phyloP scores from a whole-genome alignment of 2,329 filamentous ascomycete genomes.

The Coleophoma cylindrospora region DNA sequence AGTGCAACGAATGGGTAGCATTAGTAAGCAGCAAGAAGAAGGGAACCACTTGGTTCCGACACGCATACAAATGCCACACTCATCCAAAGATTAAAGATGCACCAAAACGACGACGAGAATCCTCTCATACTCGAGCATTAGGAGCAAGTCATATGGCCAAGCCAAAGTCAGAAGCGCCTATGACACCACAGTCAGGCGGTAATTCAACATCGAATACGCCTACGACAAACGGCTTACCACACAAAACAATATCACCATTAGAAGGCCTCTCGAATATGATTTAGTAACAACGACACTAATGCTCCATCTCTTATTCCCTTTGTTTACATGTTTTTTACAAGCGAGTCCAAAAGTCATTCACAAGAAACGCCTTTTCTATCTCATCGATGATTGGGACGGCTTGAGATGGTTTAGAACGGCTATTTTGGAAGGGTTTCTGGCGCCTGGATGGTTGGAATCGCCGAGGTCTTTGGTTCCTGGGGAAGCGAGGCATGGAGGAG shows the following conservation, averaged over 20 bases:
- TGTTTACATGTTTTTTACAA: not conserved
- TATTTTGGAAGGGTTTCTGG: not conserved
- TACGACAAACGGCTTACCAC: conserved; percentile 14
- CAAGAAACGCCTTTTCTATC: not conserved
- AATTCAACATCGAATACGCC: conserved; percentile 32
- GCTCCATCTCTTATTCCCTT: not conserved
- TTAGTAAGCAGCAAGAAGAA: conserved; percentile 85
- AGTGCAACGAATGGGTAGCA: conserved; percentile 74
- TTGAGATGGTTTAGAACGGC: not conserved
- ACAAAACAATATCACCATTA: conserved; percentile 29
- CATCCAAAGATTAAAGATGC: conserved; percentile 68
- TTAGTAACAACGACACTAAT: conserved; percentile 22
- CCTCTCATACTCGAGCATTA: conserved; percentile 37
- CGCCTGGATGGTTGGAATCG: not conserved
- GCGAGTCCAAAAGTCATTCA: not conserved
- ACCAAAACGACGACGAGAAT: conserved; percentile 63
- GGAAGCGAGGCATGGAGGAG: not conserved
- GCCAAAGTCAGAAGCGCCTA: conserved; percentile 39
- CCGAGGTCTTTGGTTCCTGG: not conserved
- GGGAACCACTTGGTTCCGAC: conserved; percentile 87
- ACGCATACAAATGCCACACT: conserved; percentile 80
- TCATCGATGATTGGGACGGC: not conserved
- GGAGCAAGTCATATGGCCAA: conserved; percentile 37
- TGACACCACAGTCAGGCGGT: conserved; percentile 38
- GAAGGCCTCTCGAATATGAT: conserved; percentile 43